A percentile compares a stretch with the other conserved stretches of the same genome.
Evolutionary conservation across 768 basidiomycete genomes (phyloP).

Genomic region (Mycena leptocephala): DNA sequence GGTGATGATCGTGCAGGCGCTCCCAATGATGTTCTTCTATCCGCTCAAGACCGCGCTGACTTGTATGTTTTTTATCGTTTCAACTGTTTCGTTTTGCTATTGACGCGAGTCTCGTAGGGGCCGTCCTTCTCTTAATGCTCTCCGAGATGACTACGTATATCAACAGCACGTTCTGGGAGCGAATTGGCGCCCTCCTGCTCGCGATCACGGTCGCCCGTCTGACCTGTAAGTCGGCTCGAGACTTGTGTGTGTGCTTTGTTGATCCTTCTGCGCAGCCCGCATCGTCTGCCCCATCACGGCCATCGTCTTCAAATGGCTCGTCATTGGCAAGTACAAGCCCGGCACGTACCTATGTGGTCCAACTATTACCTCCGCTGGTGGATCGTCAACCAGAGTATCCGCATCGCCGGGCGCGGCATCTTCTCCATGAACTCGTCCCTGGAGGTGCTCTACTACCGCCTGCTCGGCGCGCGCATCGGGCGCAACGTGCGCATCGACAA

Average conservation of each 20-base stretch:
- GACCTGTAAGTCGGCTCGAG: too few species aligned
- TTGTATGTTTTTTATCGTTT: slow-evolving; percentile 42
- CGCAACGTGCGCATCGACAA: slow-evolving; percentile 57
- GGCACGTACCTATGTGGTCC: slow-evolving; percentile 54
- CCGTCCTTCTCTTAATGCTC: slow-evolving; percentile 56
- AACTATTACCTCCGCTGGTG: slow-evolving; percentile 32
- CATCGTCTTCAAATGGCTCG: slow-evolving; percentile 63
- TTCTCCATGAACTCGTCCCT: slow-evolving; percentile 57
- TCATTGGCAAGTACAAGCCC: slow-evolving; percentile 59
- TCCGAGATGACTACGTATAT: slow-evolving; percentile 29
- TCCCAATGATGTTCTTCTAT: slow-evolving; percentile 62
- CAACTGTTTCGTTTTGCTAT: background rate
- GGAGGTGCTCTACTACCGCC: slow-evolving; percentile 58
- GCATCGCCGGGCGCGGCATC: slow-evolving; percentile 57
- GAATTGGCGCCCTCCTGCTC: slow-evolving; percentile 50
- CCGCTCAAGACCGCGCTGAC: slow-evolving; percentile 61
- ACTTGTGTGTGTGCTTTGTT: slow-evolving; percentile 34
- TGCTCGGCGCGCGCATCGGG: slow-evolving; percentile 63
- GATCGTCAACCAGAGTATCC: slow-evolving; percentile 19
- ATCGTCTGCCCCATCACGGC: slow-evolving; percentile 56
- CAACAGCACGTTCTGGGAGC: slow-evolving; percentile 52
- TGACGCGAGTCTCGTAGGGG: slow-evolving; percentile 33
- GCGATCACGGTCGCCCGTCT: slow-evolving; percentile 57
- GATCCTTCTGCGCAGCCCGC: slow-evolving; percentile 40
- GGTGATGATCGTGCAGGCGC: slow-evolving; percentile 56